Base-by-base conservation (phyloP, 495 filamentous ascomycete genomes). In the Aspergillus bridgeri region DNA sequence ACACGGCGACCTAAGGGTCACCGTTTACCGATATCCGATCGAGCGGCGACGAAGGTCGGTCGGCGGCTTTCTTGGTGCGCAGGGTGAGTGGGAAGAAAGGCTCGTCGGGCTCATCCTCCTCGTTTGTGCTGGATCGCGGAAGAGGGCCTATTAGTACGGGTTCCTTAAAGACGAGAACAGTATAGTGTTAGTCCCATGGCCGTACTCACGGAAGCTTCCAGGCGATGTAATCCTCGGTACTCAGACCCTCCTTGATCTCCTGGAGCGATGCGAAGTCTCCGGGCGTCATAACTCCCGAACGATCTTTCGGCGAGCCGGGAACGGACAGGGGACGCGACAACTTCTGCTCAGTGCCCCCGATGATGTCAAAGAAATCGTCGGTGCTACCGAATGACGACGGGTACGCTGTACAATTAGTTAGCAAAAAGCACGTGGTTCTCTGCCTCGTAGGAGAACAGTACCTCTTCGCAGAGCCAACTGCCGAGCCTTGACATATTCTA, bases 401-500 rank as follows among this genome's bases (percentile, higher is more conserved):
- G 64, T 98, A 98, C 21, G 94, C 94, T 87, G 61, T 8, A 33
- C 20, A 56, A 52, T 42, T 11, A 53, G 50, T 60, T 58, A 53
- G 29, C 48, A 50, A 18, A 33, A 59, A 6, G 25, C 3, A 38
- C 22, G 52, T 42, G 3, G 11, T 17, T 45, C 17, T 51, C 13
- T 15, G 24, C 47, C 25, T 51, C 15, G 43, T 8, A 3, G 20
- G 29, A 48, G 3, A 27, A 57, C 68, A 62, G 6, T 73, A 86
- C 85, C 84, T 81, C 94, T 84, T 56, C 94, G 80, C 59, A 98
- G 76, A 15, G 94, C 94, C 57, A 98, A 73, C 72, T 98, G 95
- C 38, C 94, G 84, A 33, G 94, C 94, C 76, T 98, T 98, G 74
- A 96, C 89, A 63, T 98, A 98, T 72, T 98, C 94, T 89, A 97